phyloP scores from a whole-genome alignment of 352 stramenopile species.

The Thraustochytrium sp. region DNA sequence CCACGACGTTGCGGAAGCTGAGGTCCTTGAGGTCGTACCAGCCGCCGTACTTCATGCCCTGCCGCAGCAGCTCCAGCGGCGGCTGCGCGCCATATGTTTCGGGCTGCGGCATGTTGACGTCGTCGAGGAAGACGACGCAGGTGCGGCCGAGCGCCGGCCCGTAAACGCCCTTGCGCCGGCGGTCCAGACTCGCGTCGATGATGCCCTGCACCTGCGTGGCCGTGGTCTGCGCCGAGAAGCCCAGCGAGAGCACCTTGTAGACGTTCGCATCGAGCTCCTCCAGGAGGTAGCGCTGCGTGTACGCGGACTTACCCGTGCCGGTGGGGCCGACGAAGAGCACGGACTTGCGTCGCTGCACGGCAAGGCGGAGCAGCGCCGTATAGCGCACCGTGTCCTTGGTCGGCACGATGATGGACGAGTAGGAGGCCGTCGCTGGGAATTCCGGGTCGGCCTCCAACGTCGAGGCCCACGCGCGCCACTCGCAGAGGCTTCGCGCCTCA shows the following conservation, averaged over 20 bases:
- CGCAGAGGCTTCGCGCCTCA: conserved; percentile 60
- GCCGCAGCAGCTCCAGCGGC: conserved; percentile 84
- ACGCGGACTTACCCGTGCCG: conserved; percentile 86
- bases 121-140: conserved; percentile 86
- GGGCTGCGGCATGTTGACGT: conserved; percentile 90
- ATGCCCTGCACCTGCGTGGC: conserved; percentile 83
- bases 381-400: conserved; percentile 47
- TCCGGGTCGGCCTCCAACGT: conserved; percentile 61
- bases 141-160: conserved; percentile 79
- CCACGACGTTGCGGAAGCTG: conserved; percentile 78
- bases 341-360: conserved; percentile 65
- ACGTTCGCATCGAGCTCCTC: conserved; percentile 67
- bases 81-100: conserved; percentile 88
- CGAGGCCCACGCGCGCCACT: conserved; percentile 71
- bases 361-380: conserved; percentile 80
- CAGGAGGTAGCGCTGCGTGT: conserved; percentile 80
- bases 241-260: conserved; percentile 76
- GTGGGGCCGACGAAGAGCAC: conserved; percentile 82
- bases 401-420: conserved; percentile 27
- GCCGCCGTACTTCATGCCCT: conserved; percentile 87
- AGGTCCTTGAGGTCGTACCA: conserved; percentile 87
- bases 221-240: conserved; percentile 84
- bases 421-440: conserved; percentile 45
- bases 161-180: conserved; percentile 83
- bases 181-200: conserved; percentile 87